Base-by-base conservation (phyloP, 2,329 filamentous ascomycete species). In the Tricladium varicosporioides region DNA sequence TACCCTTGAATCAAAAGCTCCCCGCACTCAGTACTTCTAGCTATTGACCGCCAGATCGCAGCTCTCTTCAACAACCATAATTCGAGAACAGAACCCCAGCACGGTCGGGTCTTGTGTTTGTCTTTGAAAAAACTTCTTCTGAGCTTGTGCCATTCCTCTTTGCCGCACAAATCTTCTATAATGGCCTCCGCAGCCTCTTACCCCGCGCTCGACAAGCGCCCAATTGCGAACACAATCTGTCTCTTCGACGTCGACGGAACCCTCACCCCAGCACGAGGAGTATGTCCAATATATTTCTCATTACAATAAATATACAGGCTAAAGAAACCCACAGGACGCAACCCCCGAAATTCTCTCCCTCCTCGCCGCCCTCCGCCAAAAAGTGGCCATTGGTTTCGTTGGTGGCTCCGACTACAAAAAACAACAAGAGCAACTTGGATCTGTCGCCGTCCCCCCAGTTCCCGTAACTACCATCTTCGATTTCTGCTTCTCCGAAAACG, bases 231-330 rank as follows among this genome's bases (percentile, higher is more conserved):
- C 81, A 97, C 93, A 63, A 89, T 99, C 75, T 87, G 85, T 70
- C 87, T 99, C 63, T 99, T 99, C 76, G 94, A 99, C 76, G 94
- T 99, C 59, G 94, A 99, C 73, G 90, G 85, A 70, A 97, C 94
- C 31, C 84, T 99, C 66, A 94, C 92, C 14, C 88, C 86, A 44
- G 87, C 94, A 47, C 86, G 94, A 64, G 80, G 82, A 67, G 90
- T 95, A 79, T 60, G 80, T 48, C 40, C 32, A 18, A 55, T 54
- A 60, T 18, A 45, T 14, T 19, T 32, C 33, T 44, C 42, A 18
- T 32, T 16, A 50, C 14, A 9, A 3, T 36, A 14, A 51, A 19
- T 32, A 16, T 3, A 27, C 5, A 32, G n/a, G 44, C 11, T 46
- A 40, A 44, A 40, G 7, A 46, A 48, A 27, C 22, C 16, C 27